A percentile compares a stretch with the other conserved stretches of the same genome.
Conservation (phyloP, 345 rosid genomes). For the Bruguiera parviflora region DNA sequence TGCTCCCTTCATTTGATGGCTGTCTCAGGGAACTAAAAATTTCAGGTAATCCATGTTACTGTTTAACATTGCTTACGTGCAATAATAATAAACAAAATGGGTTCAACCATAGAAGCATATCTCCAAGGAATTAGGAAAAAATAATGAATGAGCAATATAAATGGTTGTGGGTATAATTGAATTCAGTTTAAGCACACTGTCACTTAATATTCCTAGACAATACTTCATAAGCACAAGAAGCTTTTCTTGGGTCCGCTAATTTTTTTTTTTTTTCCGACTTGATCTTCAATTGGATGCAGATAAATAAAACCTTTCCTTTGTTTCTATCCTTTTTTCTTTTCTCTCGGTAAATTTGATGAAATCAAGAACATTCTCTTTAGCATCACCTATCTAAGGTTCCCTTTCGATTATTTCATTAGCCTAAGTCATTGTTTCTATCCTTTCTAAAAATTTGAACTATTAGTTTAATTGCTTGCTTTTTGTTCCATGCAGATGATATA, state of each 20-base stretch:
- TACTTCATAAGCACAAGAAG: too few species aligned
- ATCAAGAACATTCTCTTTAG: not conserved
- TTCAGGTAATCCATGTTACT: conserved; percentile 41
- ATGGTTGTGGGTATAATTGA: not conserved
- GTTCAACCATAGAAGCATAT: not conserved
- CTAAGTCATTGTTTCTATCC: not conserved
- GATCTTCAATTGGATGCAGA: not conserved
- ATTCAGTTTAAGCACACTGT: not conserved
- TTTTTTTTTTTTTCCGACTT: too few species aligned
- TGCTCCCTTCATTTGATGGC: conserved; percentile 62
- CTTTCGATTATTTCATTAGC: not conserved
- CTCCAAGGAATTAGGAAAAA: not conserved
- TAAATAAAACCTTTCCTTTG: not conserved
- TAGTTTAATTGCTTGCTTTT: not conserved
- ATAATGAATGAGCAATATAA: not conserved
- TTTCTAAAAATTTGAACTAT: conserved; percentile 5
- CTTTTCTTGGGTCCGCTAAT: too few species aligned
- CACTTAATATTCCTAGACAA: not conserved
- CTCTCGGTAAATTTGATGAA: not conserved
- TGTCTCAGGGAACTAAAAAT: conserved; percentile 46
- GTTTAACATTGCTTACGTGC: not conserved
- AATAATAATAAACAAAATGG: not conserved
- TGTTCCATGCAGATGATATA: conserved; percentile 42
- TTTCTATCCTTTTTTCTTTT: too few species aligned
- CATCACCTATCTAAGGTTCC: not conserved